Base-by-base conservation (phyloP, 1,284 basidiomycete species). In the Ustilago hordei region DNA sequence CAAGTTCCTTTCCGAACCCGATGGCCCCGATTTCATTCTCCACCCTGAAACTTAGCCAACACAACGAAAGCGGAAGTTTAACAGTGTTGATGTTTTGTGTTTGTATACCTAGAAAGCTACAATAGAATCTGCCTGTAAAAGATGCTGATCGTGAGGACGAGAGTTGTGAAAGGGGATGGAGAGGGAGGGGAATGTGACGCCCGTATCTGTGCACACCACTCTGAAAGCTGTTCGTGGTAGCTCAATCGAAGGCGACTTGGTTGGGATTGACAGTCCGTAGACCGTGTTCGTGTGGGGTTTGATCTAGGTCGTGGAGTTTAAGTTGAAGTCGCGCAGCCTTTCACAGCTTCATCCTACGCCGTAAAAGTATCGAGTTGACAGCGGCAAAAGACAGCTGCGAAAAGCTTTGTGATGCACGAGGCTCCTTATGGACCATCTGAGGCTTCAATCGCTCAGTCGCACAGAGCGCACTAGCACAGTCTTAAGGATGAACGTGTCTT, bases 121-220 rank as follows among this genome's bases (percentile, higher is more conserved):
- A 41, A 17, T 41, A 41, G 39, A 41, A 41, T 17, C 15, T 41
- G 39, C 39, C 13, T 15, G 6, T 7, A 17, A 41, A 41, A 12
- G 2, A 41, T 41, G 39, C 39, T 41, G 9, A 19, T 15, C 7
- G 43, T 19, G n/a, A 6, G 8, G 15, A 8, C 23, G 23, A n/a
- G 15, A 19, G n/a, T 41, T 15, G 3, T 12, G 36, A 23, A 19
- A 48, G 7, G 8, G 8, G 6, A 12, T 28, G 15, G 31, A 55
- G 34, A 9, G 23, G 8, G 43, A 28, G 34, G 17, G 28, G 12
- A 48, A 64, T 77, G 69, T 77, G 66, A 65, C 75, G 69, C 75
- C 75, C 75, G 75, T 77, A 77, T 77, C 75, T 77, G 75, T 73
- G 75, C 75, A 61, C 52, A 64, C 69, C 75, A 77, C 65, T 48